A percentile compares a stretch with the other conserved stretches of the same genome.
Conservation (phyloP, 208 protist genomes). For the Kentomonas sorsogonicus region DNA sequence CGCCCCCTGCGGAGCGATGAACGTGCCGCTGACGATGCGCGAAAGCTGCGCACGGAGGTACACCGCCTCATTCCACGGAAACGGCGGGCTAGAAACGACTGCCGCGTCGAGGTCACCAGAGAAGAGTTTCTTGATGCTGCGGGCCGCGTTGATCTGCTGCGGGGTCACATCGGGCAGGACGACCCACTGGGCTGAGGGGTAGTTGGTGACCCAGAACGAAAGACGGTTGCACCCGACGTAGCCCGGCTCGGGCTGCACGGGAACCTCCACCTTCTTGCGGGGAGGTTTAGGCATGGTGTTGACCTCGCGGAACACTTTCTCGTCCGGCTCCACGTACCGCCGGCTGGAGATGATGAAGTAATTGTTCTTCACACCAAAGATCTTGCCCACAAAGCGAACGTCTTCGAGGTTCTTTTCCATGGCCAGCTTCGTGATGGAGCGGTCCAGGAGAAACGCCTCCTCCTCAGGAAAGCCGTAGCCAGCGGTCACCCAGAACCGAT, state of each 20-base stretch:
- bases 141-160: conserved; percentile 87
- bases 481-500: conserved; percentile 66
- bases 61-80: conserved; percentile 89
- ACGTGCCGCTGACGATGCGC: conserved; percentile 87
- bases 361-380: conserved; percentile 77
- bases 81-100: conserved; percentile 82
- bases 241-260: conserved; percentile 76
- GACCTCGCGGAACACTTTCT: conserved; percentile 80
- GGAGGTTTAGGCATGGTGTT: conserved; percentile 87
- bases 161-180: conserved; percentile 91
- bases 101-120: conserved; percentile 83
- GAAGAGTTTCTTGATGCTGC: conserved; percentile 85
- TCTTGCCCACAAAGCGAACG: conserved; percentile 88
- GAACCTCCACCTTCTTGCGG: conserved; percentile 75
- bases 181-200: conserved; percentile 68
- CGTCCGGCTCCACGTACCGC: conserved; percentile 60
- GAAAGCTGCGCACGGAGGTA: conserved; percentile 93
- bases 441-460: conserved; percentile 85
- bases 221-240: conserved; percentile 85
- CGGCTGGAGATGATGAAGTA: conserved; percentile 83
- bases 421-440: conserved; percentile 84
- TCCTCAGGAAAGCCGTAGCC: conserved; percentile 76
- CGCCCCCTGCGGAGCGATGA: conserved; percentile 83
- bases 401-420: conserved; percentile 82
- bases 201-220: conserved; percentile 88